Conservation (phyloP, 176 grass and related monocot genomes). For the Oryza coarctata region DNA sequence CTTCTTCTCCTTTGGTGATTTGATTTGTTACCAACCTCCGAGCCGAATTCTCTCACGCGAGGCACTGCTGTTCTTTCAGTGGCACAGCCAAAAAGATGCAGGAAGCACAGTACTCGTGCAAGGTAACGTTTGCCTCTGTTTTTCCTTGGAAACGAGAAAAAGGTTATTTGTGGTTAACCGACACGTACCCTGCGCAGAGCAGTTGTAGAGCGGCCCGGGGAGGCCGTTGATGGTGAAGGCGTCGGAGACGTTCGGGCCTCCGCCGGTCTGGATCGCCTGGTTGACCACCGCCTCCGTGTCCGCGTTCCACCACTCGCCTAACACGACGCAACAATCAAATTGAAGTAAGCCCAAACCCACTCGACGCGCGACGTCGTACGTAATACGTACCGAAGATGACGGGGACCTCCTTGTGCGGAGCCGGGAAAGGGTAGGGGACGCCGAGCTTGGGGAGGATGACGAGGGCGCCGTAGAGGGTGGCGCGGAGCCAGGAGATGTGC, state of each 20-base stretch:
- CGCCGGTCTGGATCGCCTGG: constrained; percentile 39
- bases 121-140: not conserved
- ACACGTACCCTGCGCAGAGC: constrained; percentile 48
- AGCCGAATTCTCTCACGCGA: not conserved
- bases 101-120: not conserved
- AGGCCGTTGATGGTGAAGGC: constrained; percentile 71
- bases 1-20: constrained; percentile 29
- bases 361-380: not conserved
- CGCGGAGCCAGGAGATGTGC: constrained; percentile 77
- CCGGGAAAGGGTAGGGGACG: constrained; percentile 65
- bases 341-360: not conserved
- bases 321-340: not conserved
- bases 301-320: constrained; percentile 67
- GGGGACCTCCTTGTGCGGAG: constrained; percentile 59
- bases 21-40: not conserved
- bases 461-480: constrained; percentile 62
- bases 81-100: not conserved
- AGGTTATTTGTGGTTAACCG: not conserved
- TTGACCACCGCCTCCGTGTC: constrained; percentile 47
- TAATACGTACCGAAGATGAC: constrained; percentile 62
- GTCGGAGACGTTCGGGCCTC: constrained; percentile 58
- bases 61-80: too few species aligned
- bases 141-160: not conserved
- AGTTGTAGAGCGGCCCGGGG: constrained; percentile 55
- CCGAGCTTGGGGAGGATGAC: constrained; percentile 75